phyloP scores from a whole-genome alignment of 2,329 filamentous ascomycete genomes.

The Epichloe coenophiala region DNA sequence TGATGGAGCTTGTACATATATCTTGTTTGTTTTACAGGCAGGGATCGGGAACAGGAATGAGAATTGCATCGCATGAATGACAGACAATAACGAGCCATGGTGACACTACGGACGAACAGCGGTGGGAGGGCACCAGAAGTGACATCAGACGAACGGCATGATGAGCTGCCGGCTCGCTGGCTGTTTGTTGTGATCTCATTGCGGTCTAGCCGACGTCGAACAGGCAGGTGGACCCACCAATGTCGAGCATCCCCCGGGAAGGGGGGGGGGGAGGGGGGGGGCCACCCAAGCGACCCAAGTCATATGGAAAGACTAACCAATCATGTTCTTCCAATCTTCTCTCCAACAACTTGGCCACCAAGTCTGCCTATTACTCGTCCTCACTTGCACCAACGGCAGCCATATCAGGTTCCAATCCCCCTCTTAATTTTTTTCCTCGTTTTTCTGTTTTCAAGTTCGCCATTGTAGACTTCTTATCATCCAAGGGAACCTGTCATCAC shows the following conservation, averaged over 20 bases:
- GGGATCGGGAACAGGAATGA: constrained; percentile 17
- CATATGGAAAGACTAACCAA: not conserved
- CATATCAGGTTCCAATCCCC: not conserved
- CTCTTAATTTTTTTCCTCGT: no score
- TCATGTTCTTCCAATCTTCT: not conserved
- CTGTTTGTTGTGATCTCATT: not conserved
- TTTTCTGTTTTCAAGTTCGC: no score
- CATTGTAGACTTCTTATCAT: no score
- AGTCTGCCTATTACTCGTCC: not conserved
- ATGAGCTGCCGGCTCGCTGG: not conserved
- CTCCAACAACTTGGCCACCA: not conserved
- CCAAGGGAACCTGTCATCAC: no score
- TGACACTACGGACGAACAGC: not conserved
- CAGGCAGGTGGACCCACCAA: not conserved
- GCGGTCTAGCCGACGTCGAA: not conserved
- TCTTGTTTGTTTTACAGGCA: constrained; percentile 22
- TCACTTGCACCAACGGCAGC: not conserved
- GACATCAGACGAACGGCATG: not conserved
- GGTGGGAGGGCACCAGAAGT: not conserved
- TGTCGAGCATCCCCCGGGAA: no score
- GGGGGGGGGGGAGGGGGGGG: no score
- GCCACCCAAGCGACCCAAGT: no score
- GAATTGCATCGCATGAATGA: constrained; percentile 16
- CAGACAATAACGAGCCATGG: not conserved
- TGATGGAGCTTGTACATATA: constrained; percentile 29